Evolutionary conservation across 2,329 filamentous ascomycete species (phyloP).

Genomic region (Gyromitra esculenta): DNA sequence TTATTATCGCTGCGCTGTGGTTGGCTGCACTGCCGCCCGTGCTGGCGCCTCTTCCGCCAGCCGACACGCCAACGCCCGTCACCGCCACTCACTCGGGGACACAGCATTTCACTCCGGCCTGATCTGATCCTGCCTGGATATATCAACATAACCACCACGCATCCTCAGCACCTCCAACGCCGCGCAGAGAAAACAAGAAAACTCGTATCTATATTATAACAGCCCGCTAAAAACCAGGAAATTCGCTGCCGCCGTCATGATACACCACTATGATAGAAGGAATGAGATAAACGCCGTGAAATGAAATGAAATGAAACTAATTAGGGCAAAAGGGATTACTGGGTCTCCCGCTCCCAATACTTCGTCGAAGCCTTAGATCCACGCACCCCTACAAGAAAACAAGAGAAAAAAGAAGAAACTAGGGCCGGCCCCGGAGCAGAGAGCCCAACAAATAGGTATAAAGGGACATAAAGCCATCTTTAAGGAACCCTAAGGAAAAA

Average conservation of each 20-base stretch:
- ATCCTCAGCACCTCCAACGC: neutral
- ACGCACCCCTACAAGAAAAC: neutral
- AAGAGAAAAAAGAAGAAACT: neutral
- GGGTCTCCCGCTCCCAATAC: constrained; percentile 14
- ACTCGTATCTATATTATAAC: constrained; percentile 16
- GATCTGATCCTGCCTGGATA: neutral
- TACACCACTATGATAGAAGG: neutral
- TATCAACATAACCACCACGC: neutral
- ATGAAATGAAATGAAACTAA: neutral
- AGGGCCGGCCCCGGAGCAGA: constrained; percentile 9
- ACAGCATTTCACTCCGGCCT: neutral
- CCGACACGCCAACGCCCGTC: neutral
- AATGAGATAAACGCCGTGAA: constrained; percentile 21
- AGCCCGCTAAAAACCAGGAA: constrained; percentile 13
- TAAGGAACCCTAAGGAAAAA: constrained; percentile 11
- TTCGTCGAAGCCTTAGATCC: constrained; percentile 12
- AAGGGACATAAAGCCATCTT: constrained; percentile 9
- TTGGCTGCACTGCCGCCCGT: neutral
- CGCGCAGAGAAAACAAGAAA: neutral
- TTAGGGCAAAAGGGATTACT: neutral
- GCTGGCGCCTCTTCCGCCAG: neutral
- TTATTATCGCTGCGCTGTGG: constrained; percentile 12
- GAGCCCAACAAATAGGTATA: constrained; percentile 5
- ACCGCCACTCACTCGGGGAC: constrained; percentile 16
- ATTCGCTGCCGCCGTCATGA: constrained; percentile 3